Evolutionary conservation across 2,329 filamentous ascomycete species (phyloP).

Genomic region (Sporothrix mexicana): DNA sequence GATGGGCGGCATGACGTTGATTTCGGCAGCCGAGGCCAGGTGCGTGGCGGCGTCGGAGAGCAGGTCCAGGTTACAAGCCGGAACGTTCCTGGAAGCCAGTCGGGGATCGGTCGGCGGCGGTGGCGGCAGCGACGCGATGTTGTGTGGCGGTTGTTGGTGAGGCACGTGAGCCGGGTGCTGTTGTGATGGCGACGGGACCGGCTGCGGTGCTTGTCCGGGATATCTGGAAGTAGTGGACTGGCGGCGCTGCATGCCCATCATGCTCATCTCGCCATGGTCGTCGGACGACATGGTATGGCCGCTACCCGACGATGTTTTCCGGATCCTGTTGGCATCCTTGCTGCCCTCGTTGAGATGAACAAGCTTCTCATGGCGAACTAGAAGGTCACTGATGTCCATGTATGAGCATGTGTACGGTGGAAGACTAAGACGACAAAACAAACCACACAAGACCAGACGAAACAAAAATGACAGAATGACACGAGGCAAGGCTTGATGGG

Average conservation of each 20-base stretch:
- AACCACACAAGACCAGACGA: background rate
- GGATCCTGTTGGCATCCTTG: conserved; percentile 58
- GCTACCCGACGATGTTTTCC: conserved; percentile 58
- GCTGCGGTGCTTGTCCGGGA: conserved; percentile 32
- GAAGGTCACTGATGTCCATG: conserved; percentile 68
- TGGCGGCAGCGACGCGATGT: conserved; percentile 33
- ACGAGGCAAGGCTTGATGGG: background rate
- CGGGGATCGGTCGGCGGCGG: conserved; percentile 53
- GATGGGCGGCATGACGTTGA: conserved; percentile 58
- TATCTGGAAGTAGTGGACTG: conserved; percentile 38
- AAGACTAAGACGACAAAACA: background rate
- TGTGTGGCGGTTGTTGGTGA: conserved; percentile 1
- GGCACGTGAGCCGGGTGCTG: conserved; percentile 16
- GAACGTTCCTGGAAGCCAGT: conserved; percentile 51
- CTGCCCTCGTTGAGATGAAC: conserved; percentile 66
- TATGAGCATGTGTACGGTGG: conserved; percentile 53
- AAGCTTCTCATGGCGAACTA: conserved; percentile 68
- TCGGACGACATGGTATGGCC: conserved; percentile 54
- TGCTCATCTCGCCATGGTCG: conserved; percentile 54
- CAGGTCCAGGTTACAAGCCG: conserved; percentile 63
- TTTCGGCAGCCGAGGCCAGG: conserved; percentile 59
- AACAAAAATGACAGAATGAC: background rate
- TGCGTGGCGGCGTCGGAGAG: conserved; percentile 64
- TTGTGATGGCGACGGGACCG: conserved; percentile 14
- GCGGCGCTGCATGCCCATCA: conserved; percentile 52